Evolutionary conservation across 1,139 yeast species (phyloP), one percentile per base, ranked within the genome.

Genomic region (Hyphopichia fennica): DNA sequence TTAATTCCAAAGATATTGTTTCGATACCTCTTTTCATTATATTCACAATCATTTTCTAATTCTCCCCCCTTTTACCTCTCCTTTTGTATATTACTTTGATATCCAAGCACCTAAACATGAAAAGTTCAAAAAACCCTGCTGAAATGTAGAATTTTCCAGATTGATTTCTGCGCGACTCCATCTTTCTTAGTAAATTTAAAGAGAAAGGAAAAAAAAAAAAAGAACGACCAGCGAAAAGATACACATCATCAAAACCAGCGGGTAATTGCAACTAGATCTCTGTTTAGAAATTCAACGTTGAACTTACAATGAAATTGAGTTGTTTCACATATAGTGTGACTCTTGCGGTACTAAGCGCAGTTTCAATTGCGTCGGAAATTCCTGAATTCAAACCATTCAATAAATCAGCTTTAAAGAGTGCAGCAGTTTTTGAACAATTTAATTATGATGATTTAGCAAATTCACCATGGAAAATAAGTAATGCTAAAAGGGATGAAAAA

Each of bases 371-470:
- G 7, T 25, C 28, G 3, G 28, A 25, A 7, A 16, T 28, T 3
- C 34, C 34, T 13, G 52, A 51, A 8, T 71, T 59, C 45, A 45
- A 40, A 19, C 67, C 78, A 2, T 72, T 66, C 44, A 63, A 63
- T 27, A 43, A 51, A 35, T 55, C 53, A 11, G 43, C 42, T 33
- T 55, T 77, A 18, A 40, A 62, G 1, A 49, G 62, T 4, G 71
- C 70, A 10, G 72, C 87, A 1, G 75, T 83, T 53, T 78, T 84
- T 49, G 96, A 88, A 61, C 95, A 86, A 56, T 88, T 89, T 56
- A 69, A 67, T 42, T 60, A 63, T 43, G 44, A 50, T 2, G 54
- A 61, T 14, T 69, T 75, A 15, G 67, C 63, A 14, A 62, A 67
- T 10, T 69, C 78, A 2, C 66, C 75, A 33, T 89, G 96, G 96